phyloP scores from a whole-genome alignment of 2,329 filamentous ascomycete species.

The Colletotrichum melonis region DNA sequence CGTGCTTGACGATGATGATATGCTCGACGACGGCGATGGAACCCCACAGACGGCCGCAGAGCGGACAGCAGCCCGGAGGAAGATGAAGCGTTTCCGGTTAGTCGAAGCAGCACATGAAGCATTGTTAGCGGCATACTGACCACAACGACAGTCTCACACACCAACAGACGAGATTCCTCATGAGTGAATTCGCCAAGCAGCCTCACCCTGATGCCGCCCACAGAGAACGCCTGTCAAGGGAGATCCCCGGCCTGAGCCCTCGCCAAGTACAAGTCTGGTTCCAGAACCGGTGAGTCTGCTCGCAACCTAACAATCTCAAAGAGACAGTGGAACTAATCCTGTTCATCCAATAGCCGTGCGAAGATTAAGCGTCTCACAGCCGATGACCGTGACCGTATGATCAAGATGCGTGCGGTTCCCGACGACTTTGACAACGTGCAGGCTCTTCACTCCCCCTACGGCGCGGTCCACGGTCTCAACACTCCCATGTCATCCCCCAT shows the following conservation, averaged over 20 bases:
- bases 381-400: constrained; percentile 78
- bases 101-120: constrained; percentile 27
- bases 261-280: constrained; percentile 99
- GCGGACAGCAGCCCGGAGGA: constrained; percentile 66
- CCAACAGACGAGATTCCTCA: constrained; percentile 95
- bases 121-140: constrained; percentile 45
- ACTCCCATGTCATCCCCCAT: constrained; percentile 60
- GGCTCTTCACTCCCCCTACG: constrained; percentile 75
- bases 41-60: constrained; percentile 66
- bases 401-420: constrained; percentile 77
- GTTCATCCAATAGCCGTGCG: constrained; percentile 61
- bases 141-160: constrained; percentile 78
- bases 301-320: not conserved
- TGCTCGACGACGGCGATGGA: constrained; percentile 63
- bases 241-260: constrained; percentile 91
- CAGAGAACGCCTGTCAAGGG: constrained; percentile 84
- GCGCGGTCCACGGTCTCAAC: constrained; percentile 66
- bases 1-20: constrained; percentile 67
- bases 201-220: constrained; percentile 94
- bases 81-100: constrained; percentile 86
- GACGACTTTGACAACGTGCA: constrained; percentile 79
- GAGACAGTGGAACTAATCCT: constrained; percentile 34
- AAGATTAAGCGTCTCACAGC: constrained; percentile 78
- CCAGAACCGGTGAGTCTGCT: constrained; percentile 82
- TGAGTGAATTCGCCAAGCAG: constrained; percentile 97